Conservation (phyloP, 768 basidiomycete genomes). For the Lentinula lateritia region DNA sequence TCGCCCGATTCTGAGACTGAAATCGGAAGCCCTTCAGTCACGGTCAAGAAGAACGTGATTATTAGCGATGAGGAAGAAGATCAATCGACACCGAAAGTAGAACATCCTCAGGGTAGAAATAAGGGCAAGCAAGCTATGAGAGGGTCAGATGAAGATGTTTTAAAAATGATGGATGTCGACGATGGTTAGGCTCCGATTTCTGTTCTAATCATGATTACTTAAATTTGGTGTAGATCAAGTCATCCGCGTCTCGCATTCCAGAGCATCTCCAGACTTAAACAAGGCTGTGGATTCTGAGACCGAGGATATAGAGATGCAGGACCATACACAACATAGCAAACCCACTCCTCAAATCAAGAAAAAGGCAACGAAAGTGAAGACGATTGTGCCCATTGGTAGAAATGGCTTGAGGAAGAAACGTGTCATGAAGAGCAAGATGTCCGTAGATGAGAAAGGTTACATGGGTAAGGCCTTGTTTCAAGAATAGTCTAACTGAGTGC, state of each 20-base stretch:
- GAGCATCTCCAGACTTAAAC: conserved; percentile 16
- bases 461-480: conserved; percentile 41
- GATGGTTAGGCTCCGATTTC: conserved; percentile 40
- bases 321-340: conserved; percentile 20
- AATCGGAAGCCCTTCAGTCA: conserved; percentile 19
- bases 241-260: conserved; percentile 19
- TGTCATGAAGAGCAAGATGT: conserved; percentile 51
- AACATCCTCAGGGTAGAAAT: conserved; percentile 25
- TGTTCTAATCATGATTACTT: neutral
- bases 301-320: conserved; percentile 23
- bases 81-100: conserved; percentile 23
- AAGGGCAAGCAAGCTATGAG: conserved; percentile 24
- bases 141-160: conserved; percentile 40
- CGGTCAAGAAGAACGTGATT: conserved; percentile 42
- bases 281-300: conserved; percentile 13
- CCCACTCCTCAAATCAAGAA: conserved; percentile 34
- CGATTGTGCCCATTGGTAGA: conserved; percentile 62
- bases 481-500: neutral
- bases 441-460: conserved; percentile 64
- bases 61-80: conserved; percentile 64
- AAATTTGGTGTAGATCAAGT: conserved; percentile 24
- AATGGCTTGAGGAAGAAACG: conserved; percentile 77
- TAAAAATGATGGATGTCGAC: conserved; percentile 73
- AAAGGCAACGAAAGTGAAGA: conserved; percentile 40
- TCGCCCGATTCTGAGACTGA: conserved; percentile 29